These are phyloP conservation scores for Linderina pennispora DNA, from an alignment of 192 early-diverging fungal species.

Conservation along the genomic window DNA sequence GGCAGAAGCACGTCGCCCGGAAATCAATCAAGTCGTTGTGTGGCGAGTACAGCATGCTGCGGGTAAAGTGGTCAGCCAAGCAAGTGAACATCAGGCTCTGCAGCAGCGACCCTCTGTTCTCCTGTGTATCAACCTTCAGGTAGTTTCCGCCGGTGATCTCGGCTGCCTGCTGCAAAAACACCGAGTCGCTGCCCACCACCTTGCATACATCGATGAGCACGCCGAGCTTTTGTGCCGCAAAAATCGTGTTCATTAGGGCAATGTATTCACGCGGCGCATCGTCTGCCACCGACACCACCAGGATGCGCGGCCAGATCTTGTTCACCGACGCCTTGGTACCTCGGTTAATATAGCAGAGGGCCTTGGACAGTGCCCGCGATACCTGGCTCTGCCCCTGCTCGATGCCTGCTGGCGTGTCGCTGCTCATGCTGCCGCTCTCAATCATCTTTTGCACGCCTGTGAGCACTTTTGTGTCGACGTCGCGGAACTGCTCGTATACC, in stretches of 20 bases:
- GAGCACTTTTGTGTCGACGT: constrained; percentile 29
- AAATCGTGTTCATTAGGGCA: constrained; percentile 96
- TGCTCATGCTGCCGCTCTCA: not conserved
- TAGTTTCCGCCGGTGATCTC: constrained; percentile 85
- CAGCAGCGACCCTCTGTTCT: constrained; percentile 59
- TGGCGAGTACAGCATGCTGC: constrained; percentile 67
- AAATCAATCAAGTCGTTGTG: constrained; percentile 83
- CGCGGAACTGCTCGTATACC: constrained; percentile 46
- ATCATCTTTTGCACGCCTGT: constrained; percentile 25
- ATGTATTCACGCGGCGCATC: constrained; percentile 91
- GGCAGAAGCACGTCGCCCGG: constrained; percentile 94
- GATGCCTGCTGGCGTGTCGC: constrained; percentile 3
- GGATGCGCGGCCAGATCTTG: constrained; percentile 63
- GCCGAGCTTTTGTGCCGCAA: constrained; percentile 88
- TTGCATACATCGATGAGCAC: constrained; percentile 91
- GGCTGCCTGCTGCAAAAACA: constrained; percentile 90
- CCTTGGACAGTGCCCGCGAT: constrained; percentile 41
- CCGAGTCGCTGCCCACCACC: constrained; percentile 66
- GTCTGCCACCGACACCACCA: constrained; percentile 78
- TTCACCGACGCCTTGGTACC: constrained; percentile 3
- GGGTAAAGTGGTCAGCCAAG: constrained; percentile 71
- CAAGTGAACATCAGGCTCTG: constrained; percentile 80
- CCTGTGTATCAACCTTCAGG: constrained; percentile 60
- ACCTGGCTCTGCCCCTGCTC: constrained; percentile 29
- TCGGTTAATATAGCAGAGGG: constrained; percentile 44